Evolutionary conservation across 1,284 basidiomycete species (phyloP).

Genomic region (Kwoniella shivajii): DNA sequence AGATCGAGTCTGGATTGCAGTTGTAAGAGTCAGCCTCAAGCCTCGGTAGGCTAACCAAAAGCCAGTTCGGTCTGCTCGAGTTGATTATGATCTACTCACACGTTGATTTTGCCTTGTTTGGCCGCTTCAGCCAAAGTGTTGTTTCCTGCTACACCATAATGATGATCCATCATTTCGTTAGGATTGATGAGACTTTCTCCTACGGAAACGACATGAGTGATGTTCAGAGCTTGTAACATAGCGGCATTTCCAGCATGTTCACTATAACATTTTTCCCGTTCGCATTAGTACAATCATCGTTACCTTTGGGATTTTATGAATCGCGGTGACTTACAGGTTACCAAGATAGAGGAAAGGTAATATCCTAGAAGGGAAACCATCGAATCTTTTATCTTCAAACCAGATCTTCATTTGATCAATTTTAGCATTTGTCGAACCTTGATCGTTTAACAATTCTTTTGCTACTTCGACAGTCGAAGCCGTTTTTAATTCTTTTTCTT

Average conservation of each 20-base stretch:
- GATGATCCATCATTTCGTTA: conserved; percentile 29
- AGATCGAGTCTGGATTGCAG: conserved; percentile 43
- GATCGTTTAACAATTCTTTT: conserved; percentile 30
- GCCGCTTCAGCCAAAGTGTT: conserved; percentile 46
- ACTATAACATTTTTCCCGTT: no score
- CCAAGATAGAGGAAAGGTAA: conserved; percentile 94
- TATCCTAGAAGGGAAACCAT: conserved; percentile 94
- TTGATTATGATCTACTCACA: conserved; percentile 30
- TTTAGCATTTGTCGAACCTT: conserved; percentile 30
- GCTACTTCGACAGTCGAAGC: conserved; percentile 34
- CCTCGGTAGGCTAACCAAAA: not conserved
- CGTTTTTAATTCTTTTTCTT: not conserved
- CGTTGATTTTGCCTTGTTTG: conserved; percentile 46
- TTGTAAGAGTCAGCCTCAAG: conserved; percentile 39
- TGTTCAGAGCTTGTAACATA: conserved; percentile 94
- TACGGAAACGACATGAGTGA: conserved; percentile 95
- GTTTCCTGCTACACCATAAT: conserved; percentile 31
- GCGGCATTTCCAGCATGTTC: conserved; percentile 92
- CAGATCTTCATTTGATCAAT: conserved; percentile 63
- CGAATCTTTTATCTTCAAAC: conserved; percentile 90
- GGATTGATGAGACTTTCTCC: conserved; percentile 65
- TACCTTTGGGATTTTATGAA: no score
- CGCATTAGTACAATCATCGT: no score
- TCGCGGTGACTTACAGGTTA: conserved; percentile 73
- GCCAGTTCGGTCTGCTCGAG: not conserved